Conservation (phyloP, 2,329 filamentous ascomycete species). For the Penicillium sp. region DNA sequence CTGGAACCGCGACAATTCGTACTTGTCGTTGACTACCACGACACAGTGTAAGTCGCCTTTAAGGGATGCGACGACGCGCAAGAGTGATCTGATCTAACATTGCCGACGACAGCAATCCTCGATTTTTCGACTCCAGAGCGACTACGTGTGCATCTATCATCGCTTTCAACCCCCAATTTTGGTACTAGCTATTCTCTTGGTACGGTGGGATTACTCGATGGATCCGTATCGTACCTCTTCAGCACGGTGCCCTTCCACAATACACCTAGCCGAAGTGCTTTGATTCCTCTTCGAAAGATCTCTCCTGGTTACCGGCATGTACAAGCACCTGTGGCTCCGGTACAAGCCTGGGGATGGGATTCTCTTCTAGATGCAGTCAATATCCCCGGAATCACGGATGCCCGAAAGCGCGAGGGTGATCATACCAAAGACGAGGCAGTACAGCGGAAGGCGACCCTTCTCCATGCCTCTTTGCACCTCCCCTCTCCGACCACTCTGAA, state of each 20-base stretch:
- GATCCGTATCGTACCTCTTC: conserved; percentile 96
- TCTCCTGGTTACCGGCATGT: conserved; percentile 82
- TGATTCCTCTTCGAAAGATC: conserved; percentile 74
- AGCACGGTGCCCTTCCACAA: conserved; percentile 76
- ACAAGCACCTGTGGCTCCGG: conserved; percentile 44
- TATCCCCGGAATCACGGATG: conserved; percentile 18
- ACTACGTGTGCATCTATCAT: conserved; percentile 82
- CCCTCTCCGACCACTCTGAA: conserved; percentile 79
- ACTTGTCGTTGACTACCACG: conserved; percentile 80
- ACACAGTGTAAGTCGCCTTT: conserved; percentile 63
- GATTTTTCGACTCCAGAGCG: conserved; percentile 86
- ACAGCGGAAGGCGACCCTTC: conserved; percentile 42
- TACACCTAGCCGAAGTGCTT: conserved; percentile 67
- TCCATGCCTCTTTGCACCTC: conserved; percentile 48
- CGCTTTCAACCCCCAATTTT: conserved; percentile 88
- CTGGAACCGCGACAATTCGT: conserved; percentile 92
- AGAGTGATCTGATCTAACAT: conserved; percentile 5
- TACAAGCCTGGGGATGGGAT: conserved; percentile 34
- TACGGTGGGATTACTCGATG: conserved; percentile 87
- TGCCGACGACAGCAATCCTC: conserved; percentile 64
- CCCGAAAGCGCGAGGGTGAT: conserved; percentile 50
- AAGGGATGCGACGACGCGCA: conserved; percentile 11
- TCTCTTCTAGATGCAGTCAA: conserved; percentile 29
- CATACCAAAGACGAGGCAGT: conserved; percentile 12
- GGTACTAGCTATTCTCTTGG: conserved; percentile 92